Evolutionary conservation across 306 rosid species (phyloP), one percentile per base, ranked within the genome.

Genomic region (Cucumis hystrix): DNA sequence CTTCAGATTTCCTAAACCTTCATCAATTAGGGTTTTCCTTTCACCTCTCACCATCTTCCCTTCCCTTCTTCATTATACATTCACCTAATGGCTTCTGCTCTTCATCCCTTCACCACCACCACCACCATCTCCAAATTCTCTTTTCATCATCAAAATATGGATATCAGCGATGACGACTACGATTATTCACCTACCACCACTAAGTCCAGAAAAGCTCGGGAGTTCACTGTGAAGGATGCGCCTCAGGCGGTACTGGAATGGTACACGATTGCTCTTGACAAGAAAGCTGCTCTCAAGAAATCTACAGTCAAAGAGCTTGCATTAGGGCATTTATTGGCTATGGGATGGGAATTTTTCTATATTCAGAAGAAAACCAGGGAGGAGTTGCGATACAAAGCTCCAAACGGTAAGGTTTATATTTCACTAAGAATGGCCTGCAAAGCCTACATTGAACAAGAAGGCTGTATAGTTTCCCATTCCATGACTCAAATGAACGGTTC

Each of bases 391-490:
- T 93, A 89, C 65, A 63, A 64, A 21, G 82, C 88, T 8, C 91
- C 96, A 0, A 68, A 7, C 25, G 92, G 90, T 8, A 91, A 71
- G 67, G 57, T 54, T 10, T 80, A 78, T 71, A 69, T 56, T 62
- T 84, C 92, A 33, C 96, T 93, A 5, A 79, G 83, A 57, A 69
- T 63, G 2, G 96, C 98, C 0, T 93, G 96, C 74, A 45, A 84
- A 51, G 71, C 59, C 21, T 86, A 77, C 20, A 82, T 89, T 0
- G 69, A 85, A 5, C 81, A 80, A 1, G 83, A 81, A 18, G 79
- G 55, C 0, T 28, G 45, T 43, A 11, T 45, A 45, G 11, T 20
- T 18, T 9, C 59, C 59, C 7, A 51, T 33, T 23, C 8, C 43
- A 25, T 0, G 2, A 21, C 17, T 41, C 10, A 2, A 71, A n/a